Percentiles rank a stretch among this genome's conserved stretches.
These are phyloP conservation scores for Naegleria lovaniensis DNA, from an alignment of 208 protist species.

Conservation along the genomic window DNA sequence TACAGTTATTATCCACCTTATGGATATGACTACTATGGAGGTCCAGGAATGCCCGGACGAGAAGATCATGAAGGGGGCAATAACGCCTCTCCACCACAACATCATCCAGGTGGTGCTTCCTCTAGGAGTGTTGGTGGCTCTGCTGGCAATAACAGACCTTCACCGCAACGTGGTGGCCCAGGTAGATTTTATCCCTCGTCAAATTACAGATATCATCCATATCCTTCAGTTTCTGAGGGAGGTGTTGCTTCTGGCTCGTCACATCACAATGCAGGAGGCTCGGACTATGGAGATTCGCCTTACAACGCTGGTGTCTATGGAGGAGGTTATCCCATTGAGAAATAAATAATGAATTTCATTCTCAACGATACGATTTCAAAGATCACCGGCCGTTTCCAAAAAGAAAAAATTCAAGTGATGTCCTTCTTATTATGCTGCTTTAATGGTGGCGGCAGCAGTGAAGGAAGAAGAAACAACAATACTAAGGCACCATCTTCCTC, in stretches of 20 bases:
- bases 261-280: background rate
- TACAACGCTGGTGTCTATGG: background rate
- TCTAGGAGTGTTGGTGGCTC: background rate
- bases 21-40: background rate
- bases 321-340: background rate
- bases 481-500: background rate
- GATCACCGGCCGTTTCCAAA: too few species aligned
- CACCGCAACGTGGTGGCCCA: background rate
- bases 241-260: background rate
- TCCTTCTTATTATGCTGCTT: background rate
- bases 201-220: conserved; percentile 7
- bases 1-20: background rate
- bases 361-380: too few species aligned
- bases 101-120: background rate
- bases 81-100: background rate
- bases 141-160: background rate
- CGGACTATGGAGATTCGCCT: background rate
- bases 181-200: background rate
- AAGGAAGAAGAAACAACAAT: background rate
- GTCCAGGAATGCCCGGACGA: background rate
- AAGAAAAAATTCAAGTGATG: background rate
- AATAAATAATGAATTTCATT: background rate
- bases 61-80: background rate
- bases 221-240: background rate
- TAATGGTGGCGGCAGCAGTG: background rate